Conservation (phyloP, 2,329 filamentous ascomycete species). For the Phaeosphaeriaceae sp. region DNA sequence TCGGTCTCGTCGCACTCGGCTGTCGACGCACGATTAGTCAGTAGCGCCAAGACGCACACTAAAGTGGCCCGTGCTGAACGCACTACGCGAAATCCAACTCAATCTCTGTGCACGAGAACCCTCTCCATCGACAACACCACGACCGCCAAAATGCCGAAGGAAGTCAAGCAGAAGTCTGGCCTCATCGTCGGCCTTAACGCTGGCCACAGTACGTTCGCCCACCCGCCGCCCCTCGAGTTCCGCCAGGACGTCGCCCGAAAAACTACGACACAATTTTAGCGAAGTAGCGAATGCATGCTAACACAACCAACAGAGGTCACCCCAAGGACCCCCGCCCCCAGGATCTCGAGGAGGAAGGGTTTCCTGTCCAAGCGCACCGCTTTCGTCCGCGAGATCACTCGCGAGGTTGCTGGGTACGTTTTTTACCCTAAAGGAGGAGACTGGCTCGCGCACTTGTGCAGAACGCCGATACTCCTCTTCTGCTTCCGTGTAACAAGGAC, state of each 20-base stretch:
- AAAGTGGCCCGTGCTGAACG: not conserved
- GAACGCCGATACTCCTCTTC: too few relatives aligned
- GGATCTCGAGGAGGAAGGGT: slow-evolving; percentile 79
- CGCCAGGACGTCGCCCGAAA: slow-evolving; percentile 13
- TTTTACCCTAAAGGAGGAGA: not conserved
- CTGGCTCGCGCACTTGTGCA: not conserved
- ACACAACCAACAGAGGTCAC: slow-evolving; percentile 55
- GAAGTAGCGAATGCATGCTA: slow-evolving; percentile 27
- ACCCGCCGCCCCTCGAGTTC: slow-evolving; percentile 16
- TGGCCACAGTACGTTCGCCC: slow-evolving; percentile 67
- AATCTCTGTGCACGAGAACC: slow-evolving; percentile 11
- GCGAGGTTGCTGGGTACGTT: slow-evolving; percentile 94
- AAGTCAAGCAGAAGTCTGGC: slow-evolving; percentile 61
- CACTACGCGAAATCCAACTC: slow-evolving; percentile 2
- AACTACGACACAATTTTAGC: slow-evolving; percentile 17
- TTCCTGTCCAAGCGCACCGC: slow-evolving; percentile 95
- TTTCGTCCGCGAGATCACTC: slow-evolving; percentile 96
- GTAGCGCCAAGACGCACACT: not conserved
- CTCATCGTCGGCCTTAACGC: slow-evolving; percentile 68
- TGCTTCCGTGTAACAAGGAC: not conserved
- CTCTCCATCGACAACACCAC: slow-evolving; percentile 41
- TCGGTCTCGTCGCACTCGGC: not conserved
- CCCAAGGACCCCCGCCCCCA: slow-evolving; percentile 57
- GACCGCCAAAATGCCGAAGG: slow-evolving; percentile 58
- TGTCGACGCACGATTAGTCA: not conserved